Base-by-base conservation (phyloP, 441 rosid genomes). In the Eutrema salsugineum region DNA sequence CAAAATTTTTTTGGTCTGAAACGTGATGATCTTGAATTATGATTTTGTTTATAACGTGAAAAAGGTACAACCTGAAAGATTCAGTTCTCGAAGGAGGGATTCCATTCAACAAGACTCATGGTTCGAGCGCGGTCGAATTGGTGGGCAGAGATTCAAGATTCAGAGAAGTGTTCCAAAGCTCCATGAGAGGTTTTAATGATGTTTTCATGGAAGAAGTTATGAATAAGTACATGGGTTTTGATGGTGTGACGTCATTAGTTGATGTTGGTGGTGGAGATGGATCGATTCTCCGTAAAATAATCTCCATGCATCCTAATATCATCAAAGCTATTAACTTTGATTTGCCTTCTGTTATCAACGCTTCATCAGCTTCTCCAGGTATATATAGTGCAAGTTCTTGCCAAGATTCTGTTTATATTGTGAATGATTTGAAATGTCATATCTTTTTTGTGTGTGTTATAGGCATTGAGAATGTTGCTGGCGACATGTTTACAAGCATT, bases 191-290 rank as follows among this genome's bases (percentile, higher is more conserved):
- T 60, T 80, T 61, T 76, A 81, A 77, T 81, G 51, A 56, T 17
- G 5, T 83, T 72, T 61, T 84, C 50, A 40, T 73, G 71, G 77
- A 63, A 48, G 78, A 49, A 24, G 49, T 87, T 67, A 16, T 83
- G 49, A 75, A 74, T 9, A 79, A 42, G 0, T 83, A 82, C 80
- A 64, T 62, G 56, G 90, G 84, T 22, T 77, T 84, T 64, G 72
- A 83, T 36, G 81, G 80, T 62, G 49, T 85, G 27, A 71, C 51
- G 15, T 63, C 70, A 1, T 35, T 87, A 77, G 84, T 80, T 12
- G 89, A 88, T 76, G 84, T 81, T 44, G 88, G 88, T 11, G 84
- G 81, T 11, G 86, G 86, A 16, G 68, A 76, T 35, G 88, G 94
- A 11, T 83, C 81, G 42, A 27, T 83, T 58, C 85, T 83, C 48